Evolutionary conservation across 495 filamentous ascomycete species (phyloP), one percentile per base, ranked within the genome.

Genomic region (Cercophora sp.): DNA sequence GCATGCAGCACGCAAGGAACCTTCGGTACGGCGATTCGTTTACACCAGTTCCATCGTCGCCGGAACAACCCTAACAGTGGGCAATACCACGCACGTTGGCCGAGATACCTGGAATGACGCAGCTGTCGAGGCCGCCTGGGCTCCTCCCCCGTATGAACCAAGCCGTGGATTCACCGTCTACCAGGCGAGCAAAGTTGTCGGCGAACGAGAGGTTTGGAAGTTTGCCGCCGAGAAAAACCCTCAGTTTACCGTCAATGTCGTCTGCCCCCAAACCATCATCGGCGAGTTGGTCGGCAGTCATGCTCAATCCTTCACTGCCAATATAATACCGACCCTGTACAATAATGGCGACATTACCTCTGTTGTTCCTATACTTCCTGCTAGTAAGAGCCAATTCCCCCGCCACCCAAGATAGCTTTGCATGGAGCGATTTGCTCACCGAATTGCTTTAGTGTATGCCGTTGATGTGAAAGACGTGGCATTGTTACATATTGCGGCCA

Each of bases 31-130:
- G 55, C 61, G 75, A 0, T 64, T 83, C 31, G 80, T 83, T 2
- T 66, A 70, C 45, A 77, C 73, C 1, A 79, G 74, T 9, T 81
- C 76, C 0, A 76, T 70, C 1, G 58, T 55, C 0, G 72, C 80
- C 0, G 66, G 71, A 5, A 42, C 59, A 22, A 39, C 56, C 20
- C 67, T 70, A 0, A 57, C 48, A n/a, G 63, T 57, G 5, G 65
- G 68, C 37, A 54, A 50, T n/a, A 19, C 26, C 10, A 47, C 58
- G 19, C 24, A n/a, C 16, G 60, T 79, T 34, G 63, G 59, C 19
- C 41, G 45, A 1, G 66, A 74, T n/a, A 69, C 68, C 0, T 84
- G 74, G 72, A 80, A 84, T 55, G 67, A 76, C 0, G 66, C 59
- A 5, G 61, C 61, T 1, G 55, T 79, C 39, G 51, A 71, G 29